phyloP scores from a whole-genome alignment of 441 rosid genomes.

The Arabidopsis hybrid region DNA sequence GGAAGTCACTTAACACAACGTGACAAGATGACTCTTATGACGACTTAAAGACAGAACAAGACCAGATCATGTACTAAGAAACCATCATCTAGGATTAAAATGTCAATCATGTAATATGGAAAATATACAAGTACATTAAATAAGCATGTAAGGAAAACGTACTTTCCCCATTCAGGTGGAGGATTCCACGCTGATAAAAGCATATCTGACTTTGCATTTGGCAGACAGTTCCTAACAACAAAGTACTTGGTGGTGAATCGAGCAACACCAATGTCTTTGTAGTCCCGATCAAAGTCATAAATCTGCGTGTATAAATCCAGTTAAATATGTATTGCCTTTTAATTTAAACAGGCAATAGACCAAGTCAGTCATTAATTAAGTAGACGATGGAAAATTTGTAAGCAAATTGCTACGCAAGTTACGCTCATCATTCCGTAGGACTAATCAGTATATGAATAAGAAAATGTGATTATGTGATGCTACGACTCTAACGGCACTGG shows the following conservation, averaged over 20 bases:
- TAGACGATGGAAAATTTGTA: slow-evolving; percentile 10
- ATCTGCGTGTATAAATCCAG: slow-evolving; percentile 53
- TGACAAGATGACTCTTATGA: no score
- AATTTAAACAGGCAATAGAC: slow-evolving; percentile 14
- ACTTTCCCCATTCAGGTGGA: slow-evolving; percentile 98
- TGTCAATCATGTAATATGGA: neutral
- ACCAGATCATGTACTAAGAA: no score
- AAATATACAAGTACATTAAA: neutral
- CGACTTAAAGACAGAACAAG: no score
- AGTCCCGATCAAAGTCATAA: slow-evolving; percentile 96
- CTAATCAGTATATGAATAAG: slow-evolving; percentile 9
- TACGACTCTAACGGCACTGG: neutral
- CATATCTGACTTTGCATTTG: slow-evolving; percentile 84
- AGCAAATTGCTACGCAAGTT: slow-evolving; percentile 10
- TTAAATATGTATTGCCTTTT: slow-evolving; percentile 14
- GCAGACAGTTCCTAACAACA: slow-evolving; percentile 85
- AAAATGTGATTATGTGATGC: slow-evolving; percentile 16
- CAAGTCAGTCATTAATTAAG: slow-evolving; percentile 4
- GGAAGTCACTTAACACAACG: no score
- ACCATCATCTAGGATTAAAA: no score
- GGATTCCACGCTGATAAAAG: slow-evolving; percentile 96
- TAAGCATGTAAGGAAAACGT: slow-evolving; percentile 41
- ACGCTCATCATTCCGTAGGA: slow-evolving; percentile 17
- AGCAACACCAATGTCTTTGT: slow-evolving; percentile 93
- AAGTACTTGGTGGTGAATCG: slow-evolving; percentile 78